These are phyloP conservation scores for Podosphaera aphanis DNA, from an alignment of 2,329 filamentous ascomycete species.

Conservation along the genomic window DNA sequence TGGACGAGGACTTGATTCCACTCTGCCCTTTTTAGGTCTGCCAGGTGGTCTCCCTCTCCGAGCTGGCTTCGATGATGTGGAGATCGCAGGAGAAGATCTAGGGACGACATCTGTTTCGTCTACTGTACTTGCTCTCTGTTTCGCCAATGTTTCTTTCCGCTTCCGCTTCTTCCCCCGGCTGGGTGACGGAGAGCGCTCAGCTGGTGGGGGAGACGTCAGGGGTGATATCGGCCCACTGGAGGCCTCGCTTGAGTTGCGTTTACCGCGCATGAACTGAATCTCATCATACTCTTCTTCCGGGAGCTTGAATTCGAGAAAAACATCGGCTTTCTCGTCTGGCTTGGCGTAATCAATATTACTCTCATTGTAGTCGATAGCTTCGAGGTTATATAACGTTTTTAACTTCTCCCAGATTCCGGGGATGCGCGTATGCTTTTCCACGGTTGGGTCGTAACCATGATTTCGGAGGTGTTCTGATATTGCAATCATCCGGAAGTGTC, in stretches of 20 bases:
- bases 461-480: constrained; percentile 61
- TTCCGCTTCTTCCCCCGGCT: constrained; percentile 10
- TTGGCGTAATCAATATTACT: constrained; percentile 24
- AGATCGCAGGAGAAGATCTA: constrained; percentile 21
- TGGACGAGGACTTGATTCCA: constrained; percentile 16
- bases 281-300: constrained; percentile 22
- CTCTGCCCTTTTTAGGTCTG: constrained; percentile 17
- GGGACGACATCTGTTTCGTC: constrained; percentile 26
- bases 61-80: constrained; percentile 19
- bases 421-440: constrained; percentile 60
- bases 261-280: constrained; percentile 11
- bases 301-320: constrained; percentile 35
- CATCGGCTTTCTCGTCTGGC: constrained; percentile 27
- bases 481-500: constrained; percentile 77
- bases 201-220: constrained; percentile 15
- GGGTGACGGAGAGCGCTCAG: constrained; percentile 8
- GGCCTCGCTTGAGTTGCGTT: constrained; percentile 10
- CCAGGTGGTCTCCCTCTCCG: constrained; percentile 14
- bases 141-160: constrained; percentile 16
- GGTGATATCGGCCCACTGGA: constrained; percentile 17
- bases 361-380: constrained; percentile 67
- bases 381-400: constrained; percentile 59
- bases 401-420: constrained; percentile 85
- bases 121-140: constrained; percentile 23
- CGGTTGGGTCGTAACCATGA: constrained; percentile 51